These are phyloP conservation scores for Mycena maculata DNA, from an alignment of 768 basidiomycete species.

Conservation along the genomic window DNA sequence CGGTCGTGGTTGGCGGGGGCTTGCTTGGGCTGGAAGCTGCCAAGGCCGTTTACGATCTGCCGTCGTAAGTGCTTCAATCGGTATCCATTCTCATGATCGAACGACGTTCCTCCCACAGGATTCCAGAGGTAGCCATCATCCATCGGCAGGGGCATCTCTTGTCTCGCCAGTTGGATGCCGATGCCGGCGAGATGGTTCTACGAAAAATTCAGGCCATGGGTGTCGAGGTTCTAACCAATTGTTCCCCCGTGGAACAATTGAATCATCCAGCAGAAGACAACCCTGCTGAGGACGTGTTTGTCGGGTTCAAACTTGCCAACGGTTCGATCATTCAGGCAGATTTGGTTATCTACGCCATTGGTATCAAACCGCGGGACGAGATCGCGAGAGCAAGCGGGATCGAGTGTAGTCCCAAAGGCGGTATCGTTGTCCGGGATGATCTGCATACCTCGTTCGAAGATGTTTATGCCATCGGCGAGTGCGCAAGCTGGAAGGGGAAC, in stretches of 20 bases:
- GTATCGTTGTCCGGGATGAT: slow-evolving; percentile 67
- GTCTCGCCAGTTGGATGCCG: slow-evolving; percentile 68
- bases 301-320: slow-evolving; percentile 62
- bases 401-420: slow-evolving; percentile 59
- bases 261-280: slow-evolving; percentile 40
- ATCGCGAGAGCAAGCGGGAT: slow-evolving; percentile 68
- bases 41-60: slow-evolving; percentile 74
- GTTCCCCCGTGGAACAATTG: slow-evolving; percentile 46
- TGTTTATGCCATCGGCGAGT: slow-evolving; percentile 83
- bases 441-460: slow-evolving; percentile 67
- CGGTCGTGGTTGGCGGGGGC: slow-evolving; percentile 75
- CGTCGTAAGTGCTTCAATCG: slow-evolving; percentile 38
- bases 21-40: slow-evolving; percentile 81
- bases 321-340: slow-evolving; percentile 59
- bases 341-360: slow-evolving; percentile 75
- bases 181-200: slow-evolving; percentile 70
- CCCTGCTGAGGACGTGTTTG: slow-evolving; percentile 48
- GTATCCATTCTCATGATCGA: not conserved
- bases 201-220: slow-evolving; percentile 70
- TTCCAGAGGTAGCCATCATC: slow-evolving; percentile 62
- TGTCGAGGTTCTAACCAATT: slow-evolving; percentile 63
- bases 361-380: slow-evolving; percentile 78
- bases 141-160: slow-evolving; percentile 65
- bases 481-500: slow-evolving; percentile 74
- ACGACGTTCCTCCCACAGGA: slow-evolving; percentile 38